These are phyloP conservation scores for Aspergillus funiculosus DNA, from an alignment of 495 filamentous ascomycete species.

Conservation along the genomic window DNA sequence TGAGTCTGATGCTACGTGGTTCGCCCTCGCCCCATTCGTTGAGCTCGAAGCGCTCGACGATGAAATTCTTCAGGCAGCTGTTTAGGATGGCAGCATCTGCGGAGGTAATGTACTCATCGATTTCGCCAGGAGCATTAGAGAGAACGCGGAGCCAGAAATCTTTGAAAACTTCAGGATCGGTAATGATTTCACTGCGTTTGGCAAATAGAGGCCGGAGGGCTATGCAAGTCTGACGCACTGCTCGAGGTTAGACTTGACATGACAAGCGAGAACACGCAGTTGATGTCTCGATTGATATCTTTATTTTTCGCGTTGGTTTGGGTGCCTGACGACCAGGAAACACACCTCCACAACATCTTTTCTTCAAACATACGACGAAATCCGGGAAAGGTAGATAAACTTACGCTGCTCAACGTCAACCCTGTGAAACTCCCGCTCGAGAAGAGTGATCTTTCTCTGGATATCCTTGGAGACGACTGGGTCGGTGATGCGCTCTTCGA, in stretches of 20 bases:
- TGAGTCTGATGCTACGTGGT: constrained; percentile 44
- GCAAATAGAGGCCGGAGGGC: constrained; percentile 57
- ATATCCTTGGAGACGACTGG: constrained; percentile 30
- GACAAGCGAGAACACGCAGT: background rate
- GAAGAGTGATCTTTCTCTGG: constrained; percentile 27
- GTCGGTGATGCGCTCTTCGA: constrained; percentile 31
- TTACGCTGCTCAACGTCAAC: constrained; percentile 40
- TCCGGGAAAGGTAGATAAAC: constrained; percentile 14
- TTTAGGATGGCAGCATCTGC: constrained; percentile 67
- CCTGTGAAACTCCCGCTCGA: constrained; percentile 36
- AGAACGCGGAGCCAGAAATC: constrained; percentile 89
- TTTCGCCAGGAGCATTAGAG: constrained; percentile 71
- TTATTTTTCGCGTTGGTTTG: background rate
- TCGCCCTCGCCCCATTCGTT: constrained; percentile 49
- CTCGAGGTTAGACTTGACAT: constrained; percentile 14
- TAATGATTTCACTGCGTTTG: constrained; percentile 61
- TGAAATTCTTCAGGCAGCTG: constrained; percentile 54
- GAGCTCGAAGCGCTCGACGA: constrained; percentile 73
- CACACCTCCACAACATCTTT: background rate
- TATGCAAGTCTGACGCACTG: constrained; percentile 33
- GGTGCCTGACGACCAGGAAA: background rate
- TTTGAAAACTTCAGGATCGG: constrained; percentile 50
- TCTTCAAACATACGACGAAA: background rate
- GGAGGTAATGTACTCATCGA: constrained; percentile 79
- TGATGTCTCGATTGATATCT: background rate